A percentile compares a stretch with the other conserved stretches of the same genome.
Evolutionary conservation across 2,329 filamentous ascomycete genomes (phyloP).

Genomic region (Pseudogymnoascus sp.): DNA sequence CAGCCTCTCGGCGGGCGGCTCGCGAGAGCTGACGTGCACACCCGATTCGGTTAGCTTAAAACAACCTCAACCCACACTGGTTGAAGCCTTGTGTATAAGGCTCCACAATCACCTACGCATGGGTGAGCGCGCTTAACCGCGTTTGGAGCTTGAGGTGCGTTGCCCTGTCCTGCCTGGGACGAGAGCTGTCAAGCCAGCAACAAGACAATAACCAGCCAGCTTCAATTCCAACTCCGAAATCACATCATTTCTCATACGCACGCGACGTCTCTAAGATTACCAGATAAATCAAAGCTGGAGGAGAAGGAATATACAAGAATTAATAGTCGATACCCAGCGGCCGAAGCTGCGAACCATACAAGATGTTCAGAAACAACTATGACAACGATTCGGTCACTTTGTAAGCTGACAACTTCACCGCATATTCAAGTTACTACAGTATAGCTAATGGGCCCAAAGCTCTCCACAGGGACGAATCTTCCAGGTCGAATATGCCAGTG

Average conservation of each 20-base stretch:
- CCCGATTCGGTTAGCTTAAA: background rate
- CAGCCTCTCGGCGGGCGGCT: constrained; percentile 7
- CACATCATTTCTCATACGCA: background rate
- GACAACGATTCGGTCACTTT: constrained; percentile 99
- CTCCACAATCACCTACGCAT: background rate
- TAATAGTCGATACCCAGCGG: constrained; percentile 8
- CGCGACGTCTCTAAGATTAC: background rate
- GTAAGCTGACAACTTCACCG: constrained; percentile 44
- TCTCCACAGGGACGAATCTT: constrained; percentile 99
- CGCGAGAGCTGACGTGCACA: constrained; percentile 5
- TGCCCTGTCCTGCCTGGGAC: constrained; percentile 7
- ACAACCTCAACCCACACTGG: background rate
- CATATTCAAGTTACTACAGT: background rate
- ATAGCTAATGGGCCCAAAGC: constrained; percentile 42
- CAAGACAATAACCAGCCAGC: constrained; percentile 1
- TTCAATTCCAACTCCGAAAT: background rate
- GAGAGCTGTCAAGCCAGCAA: constrained; percentile 1
- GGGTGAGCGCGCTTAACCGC: constrained; percentile 6
- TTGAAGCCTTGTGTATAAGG: constrained; percentile 1
- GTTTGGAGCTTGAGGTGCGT: constrained; percentile 9
- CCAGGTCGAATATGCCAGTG: constrained; percentile 97
- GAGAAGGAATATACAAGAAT: background rate
- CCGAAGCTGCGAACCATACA: constrained; percentile 30
- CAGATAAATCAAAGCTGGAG: background rate
- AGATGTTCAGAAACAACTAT: constrained; percentile 99